Evolutionary conservation across 192 early-diverging fungal species (phyloP), one percentile per base, ranked within the genome.

Genomic region (Cetraspora pellucida): DNA sequence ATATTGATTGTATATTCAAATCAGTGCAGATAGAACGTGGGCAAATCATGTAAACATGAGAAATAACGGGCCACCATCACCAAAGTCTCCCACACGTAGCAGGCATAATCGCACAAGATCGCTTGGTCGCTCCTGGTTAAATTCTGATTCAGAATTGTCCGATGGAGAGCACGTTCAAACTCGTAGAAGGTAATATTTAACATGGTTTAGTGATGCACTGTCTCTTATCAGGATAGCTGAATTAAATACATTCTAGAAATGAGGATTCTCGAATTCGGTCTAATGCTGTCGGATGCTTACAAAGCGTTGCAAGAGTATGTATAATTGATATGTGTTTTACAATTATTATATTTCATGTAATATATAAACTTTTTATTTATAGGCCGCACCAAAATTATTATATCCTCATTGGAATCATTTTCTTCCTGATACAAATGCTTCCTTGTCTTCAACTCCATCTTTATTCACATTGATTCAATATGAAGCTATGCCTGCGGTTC

Each of bases 141-240:
- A 82, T 16, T 89, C 86, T 16, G 88, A 87, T 57, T 89, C 88
- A 2, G 88, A 89, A 79, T 72, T 85, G 52, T 89, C 88, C 10
- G 88, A 89, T 67, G 77, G 74, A 30, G 74, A 76, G 43, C 21
- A 76, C 31, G 19, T 25, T n/a, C 44, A 30, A 7, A 23, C 10
- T 66, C 45, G 30, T 23, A 76, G 45, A 67, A 76, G 45, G 74
- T 76, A 76, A 7, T 13, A 43, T 25, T 28, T 59, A 23, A 21
- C 9, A 21, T 59, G 8, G 10, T 54, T n/a, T 54, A 19, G 16
- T 13, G 50, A 54, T 54, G 13, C 16, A 54, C 11, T 19, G 13
- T 14, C 11, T 49, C 16, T 54, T 4, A 0, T 54, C 13, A 54
- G 3, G 11, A 5, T 54, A 16, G 16, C 19, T 14, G 17, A 19